Conservation (phyloP, 805 yeast species). For the Huiozyma naganishii region DNA sequence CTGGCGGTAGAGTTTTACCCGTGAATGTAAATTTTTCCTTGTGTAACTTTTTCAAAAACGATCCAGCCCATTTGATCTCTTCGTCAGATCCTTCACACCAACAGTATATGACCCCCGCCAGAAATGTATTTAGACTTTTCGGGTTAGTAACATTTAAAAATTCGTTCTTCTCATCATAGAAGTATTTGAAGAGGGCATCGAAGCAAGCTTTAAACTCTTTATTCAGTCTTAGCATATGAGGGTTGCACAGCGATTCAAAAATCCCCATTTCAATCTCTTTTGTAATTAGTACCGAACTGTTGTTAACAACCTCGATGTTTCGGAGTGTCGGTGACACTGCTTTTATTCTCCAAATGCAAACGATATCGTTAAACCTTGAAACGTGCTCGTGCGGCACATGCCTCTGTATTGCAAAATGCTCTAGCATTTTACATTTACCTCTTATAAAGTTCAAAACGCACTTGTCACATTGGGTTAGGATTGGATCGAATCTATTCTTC, state of each 20-base stretch:
- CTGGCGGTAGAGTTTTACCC: slow-evolving; percentile 22
- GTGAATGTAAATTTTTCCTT: slow-evolving; percentile 5
- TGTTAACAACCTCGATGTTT: slow-evolving; percentile 15
- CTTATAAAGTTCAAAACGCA: slow-evolving; percentile 46
- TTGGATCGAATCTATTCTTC: slow-evolving; percentile 29
- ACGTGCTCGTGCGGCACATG: slow-evolving; percentile 36
- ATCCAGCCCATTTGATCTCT: slow-evolving; percentile 41
- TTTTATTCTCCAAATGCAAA: slow-evolving; percentile 28
- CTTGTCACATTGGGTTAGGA: slow-evolving; percentile 38
- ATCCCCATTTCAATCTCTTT: slow-evolving; percentile 23
- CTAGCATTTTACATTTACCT: slow-evolving; percentile 40
- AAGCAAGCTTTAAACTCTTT: slow-evolving; percentile 29
- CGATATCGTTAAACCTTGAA: slow-evolving; percentile 25
- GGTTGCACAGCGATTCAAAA: slow-evolving; percentile 42
- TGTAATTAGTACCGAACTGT: slow-evolving; percentile 14
- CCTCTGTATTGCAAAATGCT: slow-evolving; percentile 42
- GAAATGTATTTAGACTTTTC: slow-evolving; percentile 10
- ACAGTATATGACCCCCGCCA: slow-evolving; percentile 46
- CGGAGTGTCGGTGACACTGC: slow-evolving; percentile 15
- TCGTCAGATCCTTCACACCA: slow-evolving; percentile 41
- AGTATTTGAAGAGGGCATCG: slow-evolving; percentile 27
- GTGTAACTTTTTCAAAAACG: slow-evolving; percentile 18
- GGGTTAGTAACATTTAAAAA: slow-evolving; percentile 15
- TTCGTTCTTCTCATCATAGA: slow-evolving; percentile 22
- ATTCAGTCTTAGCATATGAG: slow-evolving; percentile 36